A percentile compares a stretch with the other conserved stretches of the same genome.
Evolutionary conservation across 257 asterid genomes (phyloP).

Genomic region (Phtheirospermum japonicum): DNA sequence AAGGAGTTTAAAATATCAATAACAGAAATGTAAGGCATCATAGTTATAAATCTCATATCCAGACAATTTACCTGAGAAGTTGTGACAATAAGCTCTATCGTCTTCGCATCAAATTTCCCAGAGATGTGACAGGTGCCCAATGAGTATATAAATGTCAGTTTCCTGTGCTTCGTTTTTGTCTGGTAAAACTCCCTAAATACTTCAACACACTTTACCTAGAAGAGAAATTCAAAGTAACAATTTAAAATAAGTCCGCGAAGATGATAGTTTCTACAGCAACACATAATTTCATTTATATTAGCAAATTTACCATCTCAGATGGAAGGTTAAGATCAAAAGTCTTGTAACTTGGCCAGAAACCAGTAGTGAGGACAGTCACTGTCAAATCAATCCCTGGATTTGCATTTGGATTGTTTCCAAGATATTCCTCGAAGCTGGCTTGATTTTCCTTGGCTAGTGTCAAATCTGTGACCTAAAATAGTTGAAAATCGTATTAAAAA

Average conservation of each 20-base stretch:
- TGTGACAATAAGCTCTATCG: conserved; percentile 55
- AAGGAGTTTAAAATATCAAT: conserved; percentile 8
- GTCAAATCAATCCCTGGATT: conserved; percentile 93
- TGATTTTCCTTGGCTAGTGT: conserved; percentile 94
- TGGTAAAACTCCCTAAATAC: conserved; percentile 58
- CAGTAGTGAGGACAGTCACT: conserved; percentile 94
- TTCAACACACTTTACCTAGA: conserved; percentile 68
- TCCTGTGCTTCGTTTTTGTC: conserved; percentile 57
- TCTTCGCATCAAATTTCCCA: conserved; percentile 51
- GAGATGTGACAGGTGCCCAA: conserved; percentile 58
- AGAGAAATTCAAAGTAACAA: conserved; percentile 19
- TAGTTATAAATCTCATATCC: not conserved
- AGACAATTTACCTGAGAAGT: conserved; percentile 46
- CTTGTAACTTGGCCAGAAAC: conserved; percentile 99
- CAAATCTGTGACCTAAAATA: conserved; percentile 82
- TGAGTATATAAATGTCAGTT: conserved; percentile 59
- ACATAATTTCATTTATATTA: not conserved
- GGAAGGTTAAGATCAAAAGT: conserved; percentile 97
- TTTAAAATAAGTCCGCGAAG: conserved; percentile 9
- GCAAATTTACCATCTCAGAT: conserved; percentile 72
- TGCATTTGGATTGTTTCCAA: conserved; percentile 53
- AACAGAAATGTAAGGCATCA: not conserved
- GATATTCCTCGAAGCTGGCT: conserved; percentile 83
- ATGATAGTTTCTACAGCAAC: not conserved
- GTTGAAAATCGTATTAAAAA: conserved; percentile 19